Evolutionary conservation across 805 yeast species (phyloP), one percentile per base, ranked within the genome.

Genomic region (Pachysolen tannophilus): DNA sequence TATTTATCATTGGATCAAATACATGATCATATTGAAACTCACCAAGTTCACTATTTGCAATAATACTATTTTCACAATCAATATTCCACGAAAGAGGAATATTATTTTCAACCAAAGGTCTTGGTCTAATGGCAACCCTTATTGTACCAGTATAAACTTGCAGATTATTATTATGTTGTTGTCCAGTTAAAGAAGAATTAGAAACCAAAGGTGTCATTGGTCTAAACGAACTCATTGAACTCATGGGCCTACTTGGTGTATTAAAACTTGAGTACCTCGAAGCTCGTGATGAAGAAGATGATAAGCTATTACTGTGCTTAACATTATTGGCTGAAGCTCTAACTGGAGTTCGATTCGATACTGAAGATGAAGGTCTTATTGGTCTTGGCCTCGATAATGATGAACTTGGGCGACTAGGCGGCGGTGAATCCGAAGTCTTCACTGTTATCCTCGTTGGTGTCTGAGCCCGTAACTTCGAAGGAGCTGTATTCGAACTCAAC

Each of bases 11-110:
- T 0, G 82, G 75, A 8, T 71, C 69, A 53, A 81, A 88, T 1
- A 90, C 94, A 48, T 81, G 72, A 55, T 90, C 97, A 50, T 83
- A 87, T 19, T 61, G 55, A 51, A 82, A 87, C 20, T 75, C 72
- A 6, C 85, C 82, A 31, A 77, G 73, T 3, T 75, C 79, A 8
- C 47, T 51, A 35, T 69, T 65, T n/a, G 56, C 46, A 14, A 78
- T 72, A 7, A 65, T 47, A 36, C 60, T 64, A 3, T 48, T 28
- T 11, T 21, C 10, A 6, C 65, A 53, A 39, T 67, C 69, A 30
- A 71, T 65, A 38, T 45, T 55, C 79, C 73, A 82, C 41, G 50
- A 60, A 39, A 46, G 37, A 28, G 32, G 32, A 16, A 35, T 29
- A 13, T 35, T 49, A 32, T 26, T 31, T 18, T 38, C 32, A 11